Percentiles rank a stretch among this genome's conserved stretches.
Conservation (phyloP, 768 basidiomycete species). For the Macrocybe gigantea region DNA sequence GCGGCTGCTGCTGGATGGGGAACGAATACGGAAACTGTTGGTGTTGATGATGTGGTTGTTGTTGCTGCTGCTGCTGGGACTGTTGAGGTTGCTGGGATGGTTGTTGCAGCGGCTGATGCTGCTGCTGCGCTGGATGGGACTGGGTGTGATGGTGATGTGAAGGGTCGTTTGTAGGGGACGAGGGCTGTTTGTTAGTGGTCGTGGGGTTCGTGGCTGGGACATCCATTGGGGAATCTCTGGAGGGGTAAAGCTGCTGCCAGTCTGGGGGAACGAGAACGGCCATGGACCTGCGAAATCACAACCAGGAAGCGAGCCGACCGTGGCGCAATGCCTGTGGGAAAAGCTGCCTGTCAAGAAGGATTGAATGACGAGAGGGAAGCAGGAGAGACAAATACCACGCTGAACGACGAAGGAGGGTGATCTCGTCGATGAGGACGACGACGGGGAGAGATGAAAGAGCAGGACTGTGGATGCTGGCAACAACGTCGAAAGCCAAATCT, state of each 20-base stretch:
- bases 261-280: slow-evolving; percentile 75
- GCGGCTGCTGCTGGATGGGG: slow-evolving; percentile 66
- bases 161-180: slow-evolving; percentile 52
- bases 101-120: slow-evolving; percentile 7
- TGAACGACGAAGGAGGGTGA: slow-evolving; percentile 2
- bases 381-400: slow-evolving; percentile 10
- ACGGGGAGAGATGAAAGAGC: slow-evolving; percentile 11
- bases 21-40: slow-evolving; percentile 52
- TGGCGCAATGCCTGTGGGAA: slow-evolving; percentile 8
- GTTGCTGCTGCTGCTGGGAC: slow-evolving; percentile 21
- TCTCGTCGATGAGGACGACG: slow-evolving; percentile 9
- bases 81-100: slow-evolving; percentile 27
- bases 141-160: slow-evolving; percentile 11
- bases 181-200: slow-evolving; percentile 46
- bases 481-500: slow-evolving; percentile 27
- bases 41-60: slow-evolving; percentile 25
- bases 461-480: slow-evolving; percentile 22
- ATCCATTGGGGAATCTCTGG: slow-evolving; percentile 64
- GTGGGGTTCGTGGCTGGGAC: slow-evolving; percentile 30
- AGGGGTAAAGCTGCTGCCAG: slow-evolving; percentile 51
- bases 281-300: slow-evolving; percentile 43
- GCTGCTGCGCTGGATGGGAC: slow-evolving; percentile 17
- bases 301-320: slow-evolving; percentile 11
- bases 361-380: neutral
- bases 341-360: slow-evolving; percentile 7